Evolutionary conservation across 768 basidiomycete genomes (phyloP), one percentile per base, ranked within the genome.

Genomic region (Guyanaporus albipodus): DNA sequence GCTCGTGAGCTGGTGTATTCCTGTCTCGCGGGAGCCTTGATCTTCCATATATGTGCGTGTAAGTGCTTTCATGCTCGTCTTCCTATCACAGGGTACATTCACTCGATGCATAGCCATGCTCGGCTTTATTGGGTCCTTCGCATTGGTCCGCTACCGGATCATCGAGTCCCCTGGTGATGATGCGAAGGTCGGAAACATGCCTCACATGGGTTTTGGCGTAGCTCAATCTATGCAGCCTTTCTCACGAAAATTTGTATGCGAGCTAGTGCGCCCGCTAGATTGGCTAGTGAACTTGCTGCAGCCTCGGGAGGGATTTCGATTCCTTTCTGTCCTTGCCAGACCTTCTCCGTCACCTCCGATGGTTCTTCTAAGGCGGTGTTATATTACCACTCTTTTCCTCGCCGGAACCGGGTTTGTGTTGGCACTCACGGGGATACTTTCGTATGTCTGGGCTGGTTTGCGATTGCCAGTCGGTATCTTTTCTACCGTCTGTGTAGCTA

Each of bases 11-110:
- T 67, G 14, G 42, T 68, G 19, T 64, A 66, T 49, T 27, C 56
- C 11, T 62, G 59, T 42, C 60, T 66, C 37, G 34, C 62, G 6
- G 66, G 66, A 5, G 64, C 66, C 19, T 41, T 66, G 33, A 39
- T 67, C 27, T 62, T 66, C 38, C 64, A 67, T 22, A 38, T 68
- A 8, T 64, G 54, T 51, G 57, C 64, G 42, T 6, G 64, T 64
- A 32, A 19, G 64, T 55, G 14, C 27, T 18, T 48, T 44, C 21
- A 27, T 6, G 24, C 3, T 48, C 14, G 23, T 15, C 29, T 35
- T 35, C 28, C 17, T 12, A 29, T 12, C n/a, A n/a, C n/a, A n/a
- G n/a, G n/a, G n/a, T 10, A 0, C 8, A 5, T 29, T 48, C 22
- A 42, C 33, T 33, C 27, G n/a, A 10, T 31, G 24, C n/a, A 5